These are phyloP conservation scores for Beta macrorhiza DNA, from an alignment of 179 eudicot genomes.

Conservation along the genomic window DNA sequence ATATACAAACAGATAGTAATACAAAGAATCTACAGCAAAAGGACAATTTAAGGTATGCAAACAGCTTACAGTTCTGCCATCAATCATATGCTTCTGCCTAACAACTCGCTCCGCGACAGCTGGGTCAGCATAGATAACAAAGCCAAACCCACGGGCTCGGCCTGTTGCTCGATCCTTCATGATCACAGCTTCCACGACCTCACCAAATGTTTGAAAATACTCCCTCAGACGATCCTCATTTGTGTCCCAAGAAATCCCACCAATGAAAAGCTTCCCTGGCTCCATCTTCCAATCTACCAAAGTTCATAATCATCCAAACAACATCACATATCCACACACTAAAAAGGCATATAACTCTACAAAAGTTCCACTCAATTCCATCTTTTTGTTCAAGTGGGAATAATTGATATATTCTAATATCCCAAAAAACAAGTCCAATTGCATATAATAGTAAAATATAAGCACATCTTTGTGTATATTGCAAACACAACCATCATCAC, in stretches of 20 bases:
- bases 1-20: slow-evolving; percentile 4
- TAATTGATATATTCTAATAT: background rate
- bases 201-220: slow-evolving; percentile 73
- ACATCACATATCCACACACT: slow-evolving; percentile 6
- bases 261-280: slow-evolving; percentile 80
- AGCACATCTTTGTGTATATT: background rate
- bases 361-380: background rate
- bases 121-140: slow-evolving; percentile 77
- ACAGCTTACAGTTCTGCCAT: slow-evolving; percentile 76
- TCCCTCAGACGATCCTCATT: slow-evolving; percentile 77
- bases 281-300: slow-evolving; percentile 67
- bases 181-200: slow-evolving; percentile 84
- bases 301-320: slow-evolving; percentile 14
- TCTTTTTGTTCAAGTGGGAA: too few relatives aligned
- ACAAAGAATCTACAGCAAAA: background rate
- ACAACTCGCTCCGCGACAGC: slow-evolving; percentile 81
- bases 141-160: slow-evolving; percentile 90
- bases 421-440: background rate
- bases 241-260: slow-evolving; percentile 97
- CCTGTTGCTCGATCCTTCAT: slow-evolving; percentile 93
- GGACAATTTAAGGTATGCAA: background rate
- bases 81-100: slow-evolving; percentile 72
- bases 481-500: slow-evolving; percentile 1
- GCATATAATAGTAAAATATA: slow-evolving; percentile 4
- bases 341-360: background rate